These are phyloP conservation scores for Sclerotinia trifoliorum DNA, from an alignment of 2,329 filamentous ascomycete species.

Conservation along the genomic window DNA sequence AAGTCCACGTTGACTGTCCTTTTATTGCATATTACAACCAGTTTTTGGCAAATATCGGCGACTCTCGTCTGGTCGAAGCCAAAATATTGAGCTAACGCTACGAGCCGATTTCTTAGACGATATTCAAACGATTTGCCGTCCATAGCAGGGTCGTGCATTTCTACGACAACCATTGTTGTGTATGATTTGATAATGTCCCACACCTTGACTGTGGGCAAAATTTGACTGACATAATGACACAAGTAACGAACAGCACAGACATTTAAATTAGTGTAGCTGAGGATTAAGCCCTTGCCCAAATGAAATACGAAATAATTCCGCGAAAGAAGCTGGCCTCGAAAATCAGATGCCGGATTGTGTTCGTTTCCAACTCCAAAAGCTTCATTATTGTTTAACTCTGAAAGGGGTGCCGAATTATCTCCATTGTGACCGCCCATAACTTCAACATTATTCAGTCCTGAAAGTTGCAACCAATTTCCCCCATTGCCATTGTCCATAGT, in stretches of 20 bases:
- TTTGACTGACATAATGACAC: neutral
- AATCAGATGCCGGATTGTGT: neutral
- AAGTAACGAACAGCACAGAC: neutral
- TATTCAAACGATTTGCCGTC: neutral
- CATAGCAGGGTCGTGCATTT: neutral
- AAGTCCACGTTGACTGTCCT: neutral
- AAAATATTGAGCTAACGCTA: neutral
- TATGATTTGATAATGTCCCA: neutral
- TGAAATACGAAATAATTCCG: neutral
- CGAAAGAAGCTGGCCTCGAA: neutral
- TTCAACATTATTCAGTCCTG: too few relatives aligned
- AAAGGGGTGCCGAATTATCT: too few relatives aligned
- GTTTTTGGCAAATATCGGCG: neutral
- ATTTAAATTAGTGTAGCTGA: accelerated
- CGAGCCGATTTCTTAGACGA: neutral
- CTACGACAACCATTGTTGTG: accelerated
- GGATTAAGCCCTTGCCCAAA: neutral
- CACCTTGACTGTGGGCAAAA: neutral
- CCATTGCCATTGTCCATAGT: neutral
- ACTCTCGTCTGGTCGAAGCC: neutral
- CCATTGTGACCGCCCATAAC: too few relatives aligned
- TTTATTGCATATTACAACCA: neutral
- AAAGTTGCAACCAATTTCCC: too few relatives aligned
- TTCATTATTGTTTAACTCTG: too few relatives aligned
- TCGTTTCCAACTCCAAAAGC: too few relatives aligned